These are phyloP conservation scores for Rhodocollybia butyracea DNA, from an alignment of 768 basidiomycete genomes.

Conservation along the genomic window DNA sequence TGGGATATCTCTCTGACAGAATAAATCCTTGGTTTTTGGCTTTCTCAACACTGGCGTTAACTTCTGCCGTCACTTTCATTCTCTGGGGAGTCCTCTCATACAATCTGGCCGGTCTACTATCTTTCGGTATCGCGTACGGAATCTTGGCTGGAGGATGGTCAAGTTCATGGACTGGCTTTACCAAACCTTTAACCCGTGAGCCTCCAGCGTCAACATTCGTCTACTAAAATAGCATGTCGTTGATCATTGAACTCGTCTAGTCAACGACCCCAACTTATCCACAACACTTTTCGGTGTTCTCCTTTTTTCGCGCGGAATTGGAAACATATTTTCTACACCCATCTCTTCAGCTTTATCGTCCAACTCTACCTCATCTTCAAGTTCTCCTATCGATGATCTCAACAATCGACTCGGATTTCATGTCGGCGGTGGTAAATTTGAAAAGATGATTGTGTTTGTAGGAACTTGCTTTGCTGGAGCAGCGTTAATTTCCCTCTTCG, in stretches of 20 bases:
- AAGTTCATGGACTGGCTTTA: conserved; percentile 26
- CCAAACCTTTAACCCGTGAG: conserved; percentile 12
- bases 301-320: conserved; percentile 22
- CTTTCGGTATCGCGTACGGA: conserved; percentile 27
- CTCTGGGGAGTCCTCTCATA: conserved; percentile 26
- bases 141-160: conserved; percentile 29
- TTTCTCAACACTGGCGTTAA: conserved; percentile 14
- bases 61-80: conserved; percentile 25
- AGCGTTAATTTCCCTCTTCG: conserved; percentile 14
- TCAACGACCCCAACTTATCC: conserved; percentile 14
- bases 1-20: conserved; percentile 23
- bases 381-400: not conserved
- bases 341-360: conserved; percentile 15
- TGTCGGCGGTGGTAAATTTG: conserved; percentile 20
- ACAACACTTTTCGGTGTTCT: conserved; percentile 19
- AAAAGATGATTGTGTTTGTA: conserved; percentile 24
- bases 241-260: not conserved
- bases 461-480: conserved; percentile 28
- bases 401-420: conserved; percentile 7
- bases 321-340: conserved; percentile 22
- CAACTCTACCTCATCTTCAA: not conserved
- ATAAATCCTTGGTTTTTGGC: conserved; percentile 21
- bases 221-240: not conserved
- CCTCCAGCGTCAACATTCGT: not conserved
- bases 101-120: conserved; percentile 20